Percentiles rank a stretch among this genome's conserved stretches.
phyloP scores from a whole-genome alignment of 352 stramenopile species.

The Phytophthora tentaculata region DNA sequence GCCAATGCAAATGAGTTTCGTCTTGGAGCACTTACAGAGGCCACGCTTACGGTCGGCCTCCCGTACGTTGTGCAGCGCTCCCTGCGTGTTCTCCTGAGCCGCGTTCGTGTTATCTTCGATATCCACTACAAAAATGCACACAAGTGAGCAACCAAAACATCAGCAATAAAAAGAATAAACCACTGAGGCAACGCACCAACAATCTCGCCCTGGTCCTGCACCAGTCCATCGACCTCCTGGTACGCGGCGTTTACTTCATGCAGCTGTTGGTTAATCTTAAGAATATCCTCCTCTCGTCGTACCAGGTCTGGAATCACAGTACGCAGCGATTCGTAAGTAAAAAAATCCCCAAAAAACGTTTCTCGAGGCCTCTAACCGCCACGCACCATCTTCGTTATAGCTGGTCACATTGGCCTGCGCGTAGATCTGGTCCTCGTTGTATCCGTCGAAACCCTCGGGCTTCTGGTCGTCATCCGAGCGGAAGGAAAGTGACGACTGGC shows the following conservation, averaged over 20 bases:
- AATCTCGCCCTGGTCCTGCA: constrained; percentile 72
- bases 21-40: constrained; percentile 68
- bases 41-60: constrained; percentile 54
- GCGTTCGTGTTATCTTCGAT: constrained; percentile 63
- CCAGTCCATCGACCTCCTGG: constrained; percentile 67
- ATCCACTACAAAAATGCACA: constrained; percentile 44
- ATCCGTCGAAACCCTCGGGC: constrained; percentile 49
- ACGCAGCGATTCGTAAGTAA: constrained; percentile 5
- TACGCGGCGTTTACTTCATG: constrained; percentile 71
- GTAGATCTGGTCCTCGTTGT: constrained; percentile 76
- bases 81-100: constrained; percentile 57
- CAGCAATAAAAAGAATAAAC: constrained; percentile 5
- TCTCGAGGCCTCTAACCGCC: neutral
- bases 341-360: neutral
- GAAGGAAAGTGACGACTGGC: constrained; percentile 57
- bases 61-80: constrained; percentile 59
- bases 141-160: neutral
- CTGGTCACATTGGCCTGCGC: constrained; percentile 63
- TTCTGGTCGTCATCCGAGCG: constrained; percentile 48
- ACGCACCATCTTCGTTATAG: constrained; percentile 71
- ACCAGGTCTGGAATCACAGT: constrained; percentile 45
- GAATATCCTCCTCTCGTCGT: constrained; percentile 69
- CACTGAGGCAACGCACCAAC: constrained; percentile 44
- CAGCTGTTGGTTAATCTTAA: constrained; percentile 79
- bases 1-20: constrained; percentile 63